phyloP scores from a whole-genome alignment of 1,284 basidiomycete species.

The Heliocybe sulcata region DNA sequence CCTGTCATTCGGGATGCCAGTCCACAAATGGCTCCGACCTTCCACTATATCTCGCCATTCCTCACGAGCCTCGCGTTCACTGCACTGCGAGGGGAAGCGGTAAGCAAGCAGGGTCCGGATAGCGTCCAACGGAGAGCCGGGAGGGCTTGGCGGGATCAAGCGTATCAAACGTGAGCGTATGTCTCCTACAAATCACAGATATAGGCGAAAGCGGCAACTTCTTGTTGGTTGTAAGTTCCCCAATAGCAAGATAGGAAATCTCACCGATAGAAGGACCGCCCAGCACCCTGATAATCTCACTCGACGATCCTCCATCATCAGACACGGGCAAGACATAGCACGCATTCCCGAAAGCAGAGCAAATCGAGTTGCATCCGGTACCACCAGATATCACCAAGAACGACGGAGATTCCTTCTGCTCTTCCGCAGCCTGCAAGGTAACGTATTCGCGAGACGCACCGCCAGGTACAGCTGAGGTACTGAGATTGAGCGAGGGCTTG shows the following conservation, averaged over 20 bases:
- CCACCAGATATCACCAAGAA: slow-evolving; percentile 73
- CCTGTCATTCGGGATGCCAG: slow-evolving; percentile 84
- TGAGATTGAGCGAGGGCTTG: slow-evolving; percentile 19
- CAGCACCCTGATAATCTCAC: slow-evolving; percentile 78
- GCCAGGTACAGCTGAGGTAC: slow-evolving; percentile 3
- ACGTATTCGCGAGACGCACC: neutral
- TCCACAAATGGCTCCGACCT: slow-evolving; percentile 80
- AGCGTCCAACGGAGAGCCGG: slow-evolving; percentile 54
- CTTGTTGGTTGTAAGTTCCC: no score
- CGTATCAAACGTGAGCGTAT: slow-evolving; percentile 79
- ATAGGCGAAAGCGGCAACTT: neutral
- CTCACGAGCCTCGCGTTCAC: slow-evolving; percentile 76
- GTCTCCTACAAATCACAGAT: slow-evolving; percentile 44
- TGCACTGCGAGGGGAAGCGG: slow-evolving; percentile 63
- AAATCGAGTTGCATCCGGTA: slow-evolving; percentile 79
- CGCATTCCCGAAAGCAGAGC: slow-evolving; percentile 62
- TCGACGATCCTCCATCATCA: slow-evolving; percentile 82
- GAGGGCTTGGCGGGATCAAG: slow-evolving; percentile 62
- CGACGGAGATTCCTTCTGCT: slow-evolving; percentile 20
- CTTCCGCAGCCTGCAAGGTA: slow-evolving; percentile 5
- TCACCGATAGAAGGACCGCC: slow-evolving; percentile 78
- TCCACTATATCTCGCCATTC: slow-evolving; percentile 93
- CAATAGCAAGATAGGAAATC: slow-evolving; percentile 8
- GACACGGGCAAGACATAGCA: slow-evolving; percentile 79
- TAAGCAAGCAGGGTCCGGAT: slow-evolving; percentile 77